These are phyloP conservation scores for Schizopora paradoxa DNA, from an alignment of 1,284 basidiomycete species.

Conservation along the genomic window DNA sequence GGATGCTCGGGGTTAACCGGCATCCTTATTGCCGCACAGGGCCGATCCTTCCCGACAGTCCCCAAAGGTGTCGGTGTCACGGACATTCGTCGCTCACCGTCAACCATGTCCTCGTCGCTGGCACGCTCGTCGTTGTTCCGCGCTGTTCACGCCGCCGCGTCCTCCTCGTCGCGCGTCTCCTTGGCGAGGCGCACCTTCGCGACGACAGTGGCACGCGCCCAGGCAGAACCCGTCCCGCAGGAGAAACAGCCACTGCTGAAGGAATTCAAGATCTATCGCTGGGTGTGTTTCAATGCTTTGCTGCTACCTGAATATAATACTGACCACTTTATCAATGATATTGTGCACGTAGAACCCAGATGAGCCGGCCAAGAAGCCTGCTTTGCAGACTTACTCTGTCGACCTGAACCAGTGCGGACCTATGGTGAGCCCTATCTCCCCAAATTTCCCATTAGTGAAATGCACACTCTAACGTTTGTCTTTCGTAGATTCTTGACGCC, in stretches of 20 bases:
- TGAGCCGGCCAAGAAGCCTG: slow-evolving; percentile 88
- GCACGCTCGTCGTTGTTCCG: slow-evolving; percentile 13
- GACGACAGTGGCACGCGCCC: slow-evolving; percentile 30
- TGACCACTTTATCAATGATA: slow-evolving; percentile 1
- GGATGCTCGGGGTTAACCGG: no score
- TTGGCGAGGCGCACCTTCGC: slow-evolving; percentile 36
- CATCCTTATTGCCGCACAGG: no score
- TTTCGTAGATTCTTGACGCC: slow-evolving; percentile 71
- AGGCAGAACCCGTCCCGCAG: slow-evolving; percentile 33
- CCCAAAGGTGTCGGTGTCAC: no score
- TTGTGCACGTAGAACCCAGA: slow-evolving; percentile 76
- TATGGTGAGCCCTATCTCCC: slow-evolving; percentile 58
- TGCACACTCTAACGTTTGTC: not conserved
- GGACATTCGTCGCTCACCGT: no score
- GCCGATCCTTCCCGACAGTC: no score
- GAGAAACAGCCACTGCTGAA: slow-evolving; percentile 50
- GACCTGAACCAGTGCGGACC: slow-evolving; percentile 95
- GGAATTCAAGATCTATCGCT: slow-evolving; percentile 96
- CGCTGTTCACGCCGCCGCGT: not conserved
- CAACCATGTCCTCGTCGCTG: no score
- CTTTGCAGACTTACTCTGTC: slow-evolving; percentile 86
- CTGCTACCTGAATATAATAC: not conserved
- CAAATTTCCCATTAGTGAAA: not conserved
- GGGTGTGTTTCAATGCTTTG: slow-evolving; percentile 49
- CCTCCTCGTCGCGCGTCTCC: not conserved